These are phyloP conservation scores for Lanzia echinophila DNA, from an alignment of 2,329 filamentous ascomycete species.

Conservation along the genomic window DNA sequence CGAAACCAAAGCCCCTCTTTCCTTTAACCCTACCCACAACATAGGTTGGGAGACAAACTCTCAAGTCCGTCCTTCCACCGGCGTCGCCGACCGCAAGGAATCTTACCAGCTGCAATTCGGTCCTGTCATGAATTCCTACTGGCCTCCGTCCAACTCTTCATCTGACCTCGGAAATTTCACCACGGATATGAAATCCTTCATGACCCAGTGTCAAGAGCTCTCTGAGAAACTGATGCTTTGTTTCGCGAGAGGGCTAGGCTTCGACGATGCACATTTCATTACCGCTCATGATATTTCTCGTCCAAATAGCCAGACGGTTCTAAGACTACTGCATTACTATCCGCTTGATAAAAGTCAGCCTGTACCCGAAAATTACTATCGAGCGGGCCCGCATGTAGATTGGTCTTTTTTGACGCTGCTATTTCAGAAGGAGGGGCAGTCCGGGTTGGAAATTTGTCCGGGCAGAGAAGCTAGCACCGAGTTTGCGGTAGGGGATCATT, in stretches of 20 bases:
- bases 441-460: slow-evolving; percentile 58
- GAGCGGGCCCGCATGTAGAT: slow-evolving; percentile 57
- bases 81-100: slow-evolving; percentile 48
- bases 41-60: slow-evolving; percentile 50
- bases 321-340: slow-evolving; percentile 53
- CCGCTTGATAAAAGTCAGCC: slow-evolving; percentile 7
- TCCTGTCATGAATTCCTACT: slow-evolving; percentile 26
- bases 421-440: slow-evolving; percentile 54
- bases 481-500: slow-evolving; percentile 52
- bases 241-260: slow-evolving; percentile 47
- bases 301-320: slow-evolving; percentile 45
- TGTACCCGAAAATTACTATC: slow-evolving; percentile 42
- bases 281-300: slow-evolving; percentile 43
- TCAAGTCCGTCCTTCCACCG: slow-evolving; percentile 50
- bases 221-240: slow-evolving; percentile 49
- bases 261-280: slow-evolving; percentile 47
- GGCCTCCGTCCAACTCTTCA: slow-evolving; percentile 31
- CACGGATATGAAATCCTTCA: slow-evolving; percentile 20
- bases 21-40: slow-evolving; percentile 39
- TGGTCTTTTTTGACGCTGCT: slow-evolving; percentile 58
- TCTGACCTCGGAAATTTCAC: slow-evolving; percentile 43
- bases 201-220: slow-evolving; percentile 34
- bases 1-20: slow-evolving; percentile 39
- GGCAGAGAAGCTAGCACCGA: slow-evolving; percentile 53
- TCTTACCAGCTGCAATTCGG: slow-evolving; percentile 52